Conservation (phyloP, 2,329 filamentous ascomycete species). For the Dothideomycetes sp. region DNA sequence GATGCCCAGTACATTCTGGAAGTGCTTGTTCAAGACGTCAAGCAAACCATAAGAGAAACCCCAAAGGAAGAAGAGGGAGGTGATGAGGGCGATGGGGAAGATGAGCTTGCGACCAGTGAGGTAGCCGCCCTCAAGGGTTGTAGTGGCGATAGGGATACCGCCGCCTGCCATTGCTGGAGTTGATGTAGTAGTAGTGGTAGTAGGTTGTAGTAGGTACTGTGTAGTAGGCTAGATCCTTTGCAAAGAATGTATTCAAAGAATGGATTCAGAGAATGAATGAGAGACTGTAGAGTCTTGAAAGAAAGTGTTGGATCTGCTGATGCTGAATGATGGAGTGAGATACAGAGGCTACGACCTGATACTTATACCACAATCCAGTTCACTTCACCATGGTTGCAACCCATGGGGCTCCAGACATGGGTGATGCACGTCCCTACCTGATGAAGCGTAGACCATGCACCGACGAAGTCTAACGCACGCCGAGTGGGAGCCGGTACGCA, state of each 20-base stretch:
- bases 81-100: slow-evolving; percentile 40
- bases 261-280: slow-evolving; percentile 6
- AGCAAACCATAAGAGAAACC: slow-evolving; percentile 30
- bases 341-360: slow-evolving; percentile 1
- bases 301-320: slow-evolving; percentile 12
- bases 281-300: slow-evolving; percentile 8
- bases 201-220: background rate
- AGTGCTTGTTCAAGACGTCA: slow-evolving; percentile 31
- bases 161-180: slow-evolving; percentile 31
- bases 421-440: slow-evolving; percentile 9
- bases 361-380: slow-evolving; percentile 9
- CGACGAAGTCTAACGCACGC: slow-evolving; percentile 6
- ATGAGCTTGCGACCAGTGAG: slow-evolving; percentile 39
- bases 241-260: slow-evolving; percentile 8
- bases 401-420: slow-evolving; percentile 13
- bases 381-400: background rate
- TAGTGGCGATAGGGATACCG: slow-evolving; percentile 30
- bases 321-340: slow-evolving; percentile 7
- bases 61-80: slow-evolving; percentile 39
- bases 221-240: slow-evolving; percentile 5
- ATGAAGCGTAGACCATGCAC: slow-evolving; percentile 9
- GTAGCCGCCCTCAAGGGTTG: slow-evolving; percentile 32
- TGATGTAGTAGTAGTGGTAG: slow-evolving; percentile 2
- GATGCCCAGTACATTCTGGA: slow-evolving; percentile 28
- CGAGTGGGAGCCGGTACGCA: slow-evolving; percentile 2